Percentiles rank a stretch among this genome's conserved stretches.
These are phyloP conservation scores for Pythium myriotylum DNA, from an alignment of 352 stramenopile species.

Conservation along the genomic window DNA sequence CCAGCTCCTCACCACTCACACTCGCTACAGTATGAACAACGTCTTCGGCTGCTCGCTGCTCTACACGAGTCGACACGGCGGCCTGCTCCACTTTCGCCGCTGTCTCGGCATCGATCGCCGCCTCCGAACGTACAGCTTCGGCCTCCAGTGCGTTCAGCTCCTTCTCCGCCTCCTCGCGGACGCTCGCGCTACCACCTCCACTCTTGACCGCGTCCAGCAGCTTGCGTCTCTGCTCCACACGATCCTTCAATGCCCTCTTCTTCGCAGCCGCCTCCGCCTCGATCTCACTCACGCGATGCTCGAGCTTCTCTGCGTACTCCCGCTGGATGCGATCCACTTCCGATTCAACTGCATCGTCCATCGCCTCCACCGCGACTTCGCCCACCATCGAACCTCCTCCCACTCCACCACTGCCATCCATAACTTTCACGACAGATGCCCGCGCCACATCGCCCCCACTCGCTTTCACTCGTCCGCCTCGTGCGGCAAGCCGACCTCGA, in stretches of 20 bases:
- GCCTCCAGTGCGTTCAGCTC: not conserved
- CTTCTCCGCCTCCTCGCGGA: not conserved
- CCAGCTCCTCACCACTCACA: constrained; percentile 13
- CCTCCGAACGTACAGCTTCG: not conserved
- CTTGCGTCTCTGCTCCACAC: constrained; percentile 18
- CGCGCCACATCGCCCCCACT: too few species aligned
- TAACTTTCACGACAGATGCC: too few species aligned
- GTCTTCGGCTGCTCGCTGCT: too few species aligned
- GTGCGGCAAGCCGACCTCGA: constrained; percentile 14
- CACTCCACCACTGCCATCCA: too few species aligned
- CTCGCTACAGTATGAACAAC: not conserved
- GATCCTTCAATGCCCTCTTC: constrained; percentile 9
- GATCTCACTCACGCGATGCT: constrained; percentile 6
- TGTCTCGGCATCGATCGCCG: constrained; percentile 6
- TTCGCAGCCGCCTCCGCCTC: not conserved
- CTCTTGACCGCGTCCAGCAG: constrained; percentile 1
- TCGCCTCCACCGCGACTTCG: not conserved
- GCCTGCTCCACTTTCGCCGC: not conserved
- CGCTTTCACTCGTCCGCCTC: too few species aligned
- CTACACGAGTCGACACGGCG: too few species aligned
- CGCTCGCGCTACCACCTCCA: not conserved
- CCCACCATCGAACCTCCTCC: too few species aligned
- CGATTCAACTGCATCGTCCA: constrained; percentile 12
- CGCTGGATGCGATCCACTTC: constrained; percentile 17
- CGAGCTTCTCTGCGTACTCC: constrained; percentile 17